Conservation (phyloP, 1,139 yeast genomes). For the Geotrichum fermentans region DNA sequence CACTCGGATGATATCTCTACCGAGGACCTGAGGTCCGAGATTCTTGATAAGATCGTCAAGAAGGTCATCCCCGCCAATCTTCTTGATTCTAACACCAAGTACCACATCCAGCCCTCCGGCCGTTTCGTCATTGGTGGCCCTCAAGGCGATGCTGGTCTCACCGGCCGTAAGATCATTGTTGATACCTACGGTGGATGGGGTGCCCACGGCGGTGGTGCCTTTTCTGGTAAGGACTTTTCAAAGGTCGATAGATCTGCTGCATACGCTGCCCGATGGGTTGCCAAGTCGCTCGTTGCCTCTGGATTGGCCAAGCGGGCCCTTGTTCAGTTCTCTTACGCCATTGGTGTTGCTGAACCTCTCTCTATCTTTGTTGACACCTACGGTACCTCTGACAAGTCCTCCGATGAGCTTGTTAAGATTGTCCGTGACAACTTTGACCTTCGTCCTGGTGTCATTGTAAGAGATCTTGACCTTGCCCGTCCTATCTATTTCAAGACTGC, state of each 20-base stretch:
- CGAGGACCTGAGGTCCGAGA: conserved; percentile 78
- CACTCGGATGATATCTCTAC: conserved; percentile 95
- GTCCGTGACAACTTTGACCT: conserved; percentile 92
- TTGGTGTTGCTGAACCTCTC: conserved; percentile 99
- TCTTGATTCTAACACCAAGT: conserved; percentile 89
- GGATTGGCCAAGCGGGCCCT: conserved; percentile 95
- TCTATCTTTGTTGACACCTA: conserved; percentile 95
- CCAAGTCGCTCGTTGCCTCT: conserved; percentile 92
- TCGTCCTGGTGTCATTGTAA: conserved; percentile 99
- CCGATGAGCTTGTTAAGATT: conserved; percentile 84
- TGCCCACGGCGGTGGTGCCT: conserved; percentile 99
- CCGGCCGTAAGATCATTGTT: conserved; percentile 99
- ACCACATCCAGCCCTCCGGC: conserved; percentile 99
- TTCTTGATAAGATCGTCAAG: conserved; percentile 73
- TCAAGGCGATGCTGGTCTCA: conserved; percentile 99
- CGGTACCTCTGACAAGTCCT: conserved; percentile 89
- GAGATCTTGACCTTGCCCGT: conserved; percentile 93
- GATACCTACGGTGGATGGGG: conserved; percentile 99
- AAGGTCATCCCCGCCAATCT: conserved; percentile 87
- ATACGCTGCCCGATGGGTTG: conserved; percentile 99
- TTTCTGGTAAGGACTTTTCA: conserved; percentile 99
- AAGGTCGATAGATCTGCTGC: conserved; percentile 99
- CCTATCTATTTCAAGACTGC: conserved; percentile 99
- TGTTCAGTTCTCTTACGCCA: conserved; percentile 98
- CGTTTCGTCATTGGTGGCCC: conserved; percentile 99